phyloP scores from a whole-genome alignment of 805 yeast genomes.

The Wickerhamiella sorbophila region DNA sequence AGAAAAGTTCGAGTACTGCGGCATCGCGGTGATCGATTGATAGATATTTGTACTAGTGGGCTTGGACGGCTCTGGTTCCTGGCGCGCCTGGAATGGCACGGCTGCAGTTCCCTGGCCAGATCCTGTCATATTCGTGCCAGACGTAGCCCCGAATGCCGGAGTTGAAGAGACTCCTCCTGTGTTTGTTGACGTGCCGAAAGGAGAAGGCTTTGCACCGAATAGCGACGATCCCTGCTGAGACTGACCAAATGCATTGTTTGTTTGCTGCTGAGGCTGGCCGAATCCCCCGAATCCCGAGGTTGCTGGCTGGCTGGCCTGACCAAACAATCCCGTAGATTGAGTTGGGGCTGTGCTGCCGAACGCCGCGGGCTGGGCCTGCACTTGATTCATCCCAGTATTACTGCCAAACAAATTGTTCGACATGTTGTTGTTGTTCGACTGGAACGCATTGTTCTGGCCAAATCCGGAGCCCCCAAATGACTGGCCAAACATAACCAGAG shows the following conservation, averaged over 20 bases:
- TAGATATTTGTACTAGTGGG: constrained; percentile 35
- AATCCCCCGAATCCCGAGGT: neutral
- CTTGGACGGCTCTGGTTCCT: constrained; percentile 58
- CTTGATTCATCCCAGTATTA: neutral
- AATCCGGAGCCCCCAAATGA: constrained; percentile 10
- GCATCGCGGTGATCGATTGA: constrained; percentile 77
- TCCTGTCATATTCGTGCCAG: constrained; percentile 34
- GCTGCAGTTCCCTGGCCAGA: constrained; percentile 69
- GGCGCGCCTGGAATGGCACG: constrained; percentile 52
- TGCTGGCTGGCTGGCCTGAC: neutral
- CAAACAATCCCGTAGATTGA: neutral
- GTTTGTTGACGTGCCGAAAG: constrained; percentile 24
- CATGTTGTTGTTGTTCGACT: constrained; percentile 10
- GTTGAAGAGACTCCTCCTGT: constrained; percentile 18
- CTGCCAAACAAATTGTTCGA: constrained; percentile 7
- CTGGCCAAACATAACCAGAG: constrained; percentile 7
- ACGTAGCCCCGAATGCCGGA: constrained; percentile 19
- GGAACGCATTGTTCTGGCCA: constrained; percentile 13
- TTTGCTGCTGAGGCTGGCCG: constrained; percentile 1
- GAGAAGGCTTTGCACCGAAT: constrained; percentile 23
- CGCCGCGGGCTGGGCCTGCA: neutral
- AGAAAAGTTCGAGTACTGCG: constrained; percentile 69
- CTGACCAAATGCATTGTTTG: neutral
- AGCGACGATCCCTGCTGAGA: constrained; percentile 1
- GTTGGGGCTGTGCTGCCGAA: neutral